Base-by-base conservation (phyloP, 2,329 filamentous ascomycete species). In the Gaeumannomyces sp. region DNA sequence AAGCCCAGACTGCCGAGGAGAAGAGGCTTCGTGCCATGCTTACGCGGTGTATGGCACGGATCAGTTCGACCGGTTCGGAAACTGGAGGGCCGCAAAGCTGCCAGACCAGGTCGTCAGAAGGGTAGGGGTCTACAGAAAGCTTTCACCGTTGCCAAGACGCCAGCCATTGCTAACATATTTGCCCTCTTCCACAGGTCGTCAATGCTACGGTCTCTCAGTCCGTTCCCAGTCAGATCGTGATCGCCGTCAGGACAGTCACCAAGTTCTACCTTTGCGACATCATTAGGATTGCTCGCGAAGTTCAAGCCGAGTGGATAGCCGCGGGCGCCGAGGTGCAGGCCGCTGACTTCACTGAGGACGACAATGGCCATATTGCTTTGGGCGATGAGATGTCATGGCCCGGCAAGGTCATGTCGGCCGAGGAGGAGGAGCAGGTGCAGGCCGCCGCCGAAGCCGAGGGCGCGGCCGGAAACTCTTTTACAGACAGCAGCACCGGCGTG, bases 161-260 rank as follows among this genome's bases (percentile, higher is more conserved):
- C 53, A 35, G 33, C 27, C 57, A 60, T 64, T 2, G 19, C 29
- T 22, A 3, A 50, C 33, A 33, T 33, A 1, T 58, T 33, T 25
- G 25, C 4, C 38, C 38, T 22, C 16, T 38, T 27, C 64, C 62
- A 5, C 66, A 88, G 83, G 85, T 93, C 67, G 88, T 92, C 73
- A 94, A 93, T 72, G 89, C 90, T 66, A 92, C 90, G 1, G 88
- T 93, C 11, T 92, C 89, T 0, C 91, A 93, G 73, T 92, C 89
- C 1, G 90, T 92, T 0, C 89, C 89, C 0, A 81, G 85, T 27
- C 89, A 85, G 70, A 89, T 93, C 62, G 88, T 91, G 67, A 86
- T 89, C 28, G 88, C 89, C n/a, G 89, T 93, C 72, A 88, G 87
- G 61, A 86, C 88, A 0, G 89, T 91, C 27, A 87, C 89, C 61